These are phyloP conservation scores for Postia placenta DNA, from an alignment of 768 basidiomycete species.

Conservation along the genomic window DNA sequence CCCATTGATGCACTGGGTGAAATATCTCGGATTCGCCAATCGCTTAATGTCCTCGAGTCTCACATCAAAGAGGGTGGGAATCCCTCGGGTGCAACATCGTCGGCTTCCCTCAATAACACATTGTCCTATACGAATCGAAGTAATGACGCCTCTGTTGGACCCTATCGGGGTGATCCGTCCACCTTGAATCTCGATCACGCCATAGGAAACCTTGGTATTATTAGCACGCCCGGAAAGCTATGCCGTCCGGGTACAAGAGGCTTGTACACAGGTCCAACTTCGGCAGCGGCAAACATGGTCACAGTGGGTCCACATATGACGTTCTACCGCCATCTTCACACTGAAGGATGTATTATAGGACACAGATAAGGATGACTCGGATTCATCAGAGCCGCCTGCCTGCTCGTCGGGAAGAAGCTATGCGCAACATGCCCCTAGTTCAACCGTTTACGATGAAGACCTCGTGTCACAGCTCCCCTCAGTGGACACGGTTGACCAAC, in stretches of 20 bases:
- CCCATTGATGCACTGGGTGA: slow-evolving; percentile 57
- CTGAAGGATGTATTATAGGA: background rate
- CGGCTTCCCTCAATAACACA: background rate
- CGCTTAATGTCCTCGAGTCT: slow-evolving; percentile 60
- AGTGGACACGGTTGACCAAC: slow-evolving; percentile 62
- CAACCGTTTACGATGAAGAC: slow-evolving; percentile 57
- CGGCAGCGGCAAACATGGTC: slow-evolving; percentile 62
- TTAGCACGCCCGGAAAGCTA: slow-evolving; percentile 55
- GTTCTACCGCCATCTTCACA: background rate
- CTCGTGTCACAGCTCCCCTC: slow-evolving; percentile 61
- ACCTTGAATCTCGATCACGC: slow-evolving; percentile 13
- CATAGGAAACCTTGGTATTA: slow-evolving; percentile 10
- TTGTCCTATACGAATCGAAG: slow-evolving; percentile 10
- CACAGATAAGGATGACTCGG: slow-evolving; percentile 5
- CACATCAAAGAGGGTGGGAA: slow-evolving; percentile 39
- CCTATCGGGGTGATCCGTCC: slow-evolving; percentile 18
- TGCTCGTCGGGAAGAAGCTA: slow-evolving; percentile 34
- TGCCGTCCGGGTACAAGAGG: slow-evolving; percentile 62
- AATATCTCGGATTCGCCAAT: slow-evolving; percentile 62
- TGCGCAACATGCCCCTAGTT: slow-evolving; percentile 20
- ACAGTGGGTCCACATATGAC: slow-evolving; percentile 34
- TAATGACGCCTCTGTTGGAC: slow-evolving; percentile 12
- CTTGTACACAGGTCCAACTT: slow-evolving; percentile 76
- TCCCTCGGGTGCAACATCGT: slow-evolving; percentile 2
- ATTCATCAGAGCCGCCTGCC: background rate